Conservation (phyloP, 345 rosid species). For the Boechera stricta region DNA sequence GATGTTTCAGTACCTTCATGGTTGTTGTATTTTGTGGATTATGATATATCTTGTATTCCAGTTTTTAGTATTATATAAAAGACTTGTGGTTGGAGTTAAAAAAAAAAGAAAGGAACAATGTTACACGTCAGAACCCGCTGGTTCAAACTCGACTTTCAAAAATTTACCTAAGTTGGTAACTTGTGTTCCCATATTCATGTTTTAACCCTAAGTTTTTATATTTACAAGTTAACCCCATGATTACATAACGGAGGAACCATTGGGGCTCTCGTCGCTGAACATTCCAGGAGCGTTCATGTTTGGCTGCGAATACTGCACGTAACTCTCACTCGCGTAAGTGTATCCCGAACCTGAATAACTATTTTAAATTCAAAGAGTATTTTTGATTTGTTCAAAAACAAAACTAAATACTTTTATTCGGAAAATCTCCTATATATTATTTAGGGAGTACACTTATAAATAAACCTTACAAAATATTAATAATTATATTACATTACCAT, state of each 20-base stretch:
- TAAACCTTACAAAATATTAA: too few species aligned
- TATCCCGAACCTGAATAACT: constrained; percentile 42
- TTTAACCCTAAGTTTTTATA: constrained; percentile 5
- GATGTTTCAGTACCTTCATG: too few species aligned
- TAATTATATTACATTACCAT: too few species aligned
- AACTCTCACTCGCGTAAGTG: constrained; percentile 42
- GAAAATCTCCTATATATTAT: too few species aligned
- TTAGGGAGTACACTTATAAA: too few species aligned
- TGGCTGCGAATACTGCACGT: constrained; percentile 41
- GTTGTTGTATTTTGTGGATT: too few species aligned
- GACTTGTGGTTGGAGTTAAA: too few species aligned
- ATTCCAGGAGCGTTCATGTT: constrained; percentile 44
- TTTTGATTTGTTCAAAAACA: too few species aligned
- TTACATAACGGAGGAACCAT: constrained; percentile 45
- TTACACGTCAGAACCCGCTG: constrained; percentile 37
- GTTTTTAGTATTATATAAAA: too few species aligned
- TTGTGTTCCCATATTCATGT: constrained; percentile 1
- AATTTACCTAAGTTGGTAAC: constrained; percentile 14
- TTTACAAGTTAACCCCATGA: background rate
- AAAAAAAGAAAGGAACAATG: constrained; percentile 15
- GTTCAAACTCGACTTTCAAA: constrained; percentile 33
- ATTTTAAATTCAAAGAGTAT: too few species aligned
- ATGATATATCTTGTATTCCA: too few species aligned
- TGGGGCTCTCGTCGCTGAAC: constrained; percentile 50
- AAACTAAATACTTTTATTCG: too few species aligned